Evolutionary conservation across 331 rosid genomes (phyloP).

Genomic region (Ulmus americana): DNA sequence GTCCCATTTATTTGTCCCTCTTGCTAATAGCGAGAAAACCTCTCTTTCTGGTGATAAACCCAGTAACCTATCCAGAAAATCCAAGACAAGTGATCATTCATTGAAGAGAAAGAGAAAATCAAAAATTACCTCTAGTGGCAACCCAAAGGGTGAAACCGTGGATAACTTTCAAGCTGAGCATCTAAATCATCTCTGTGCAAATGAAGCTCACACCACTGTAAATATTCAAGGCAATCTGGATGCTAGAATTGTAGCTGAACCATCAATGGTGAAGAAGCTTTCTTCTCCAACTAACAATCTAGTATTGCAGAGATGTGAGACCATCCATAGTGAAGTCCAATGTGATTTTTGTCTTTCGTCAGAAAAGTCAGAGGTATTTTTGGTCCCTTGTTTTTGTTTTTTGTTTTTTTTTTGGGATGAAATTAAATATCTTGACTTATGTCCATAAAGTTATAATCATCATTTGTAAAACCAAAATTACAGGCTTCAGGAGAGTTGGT

Average conservation of each 20-base stretch:
- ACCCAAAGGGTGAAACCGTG: conserved; percentile 11
- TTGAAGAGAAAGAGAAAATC: conserved; percentile 30
- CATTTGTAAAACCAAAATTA: conserved; percentile 12
- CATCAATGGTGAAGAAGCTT: conserved; percentile 27
- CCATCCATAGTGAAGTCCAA: conserved; percentile 22
- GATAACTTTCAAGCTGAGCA: conserved; percentile 20
- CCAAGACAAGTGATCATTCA: conserved; percentile 24
- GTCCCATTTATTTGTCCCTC: conserved; percentile 24
- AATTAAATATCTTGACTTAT: neutral
- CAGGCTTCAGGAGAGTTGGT: conserved; percentile 71
- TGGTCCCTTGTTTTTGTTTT: no score
- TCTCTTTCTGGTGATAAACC: conserved; percentile 10
- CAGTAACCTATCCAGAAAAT: conserved; percentile 23
- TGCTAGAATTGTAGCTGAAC: conserved; percentile 24
- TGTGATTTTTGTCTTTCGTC: conserved; percentile 80
- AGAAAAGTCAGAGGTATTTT: conserved; percentile 73
- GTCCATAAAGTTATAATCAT: neutral
- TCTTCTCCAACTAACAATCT: conserved; percentile 24
- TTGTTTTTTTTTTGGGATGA: neutral
- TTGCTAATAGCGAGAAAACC: conserved; percentile 19
- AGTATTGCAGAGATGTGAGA: conserved; percentile 48
- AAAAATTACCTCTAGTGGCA: conserved; percentile 28
- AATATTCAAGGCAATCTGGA: conserved; percentile 15
- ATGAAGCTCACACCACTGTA: conserved; percentile 22
- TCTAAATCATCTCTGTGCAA: conserved; percentile 7